A percentile compares a stretch with the other conserved stretches of the same genome.
Conservation (phyloP, 2,329 filamentous ascomycete species). For the Cladosporium oxysporum region DNA sequence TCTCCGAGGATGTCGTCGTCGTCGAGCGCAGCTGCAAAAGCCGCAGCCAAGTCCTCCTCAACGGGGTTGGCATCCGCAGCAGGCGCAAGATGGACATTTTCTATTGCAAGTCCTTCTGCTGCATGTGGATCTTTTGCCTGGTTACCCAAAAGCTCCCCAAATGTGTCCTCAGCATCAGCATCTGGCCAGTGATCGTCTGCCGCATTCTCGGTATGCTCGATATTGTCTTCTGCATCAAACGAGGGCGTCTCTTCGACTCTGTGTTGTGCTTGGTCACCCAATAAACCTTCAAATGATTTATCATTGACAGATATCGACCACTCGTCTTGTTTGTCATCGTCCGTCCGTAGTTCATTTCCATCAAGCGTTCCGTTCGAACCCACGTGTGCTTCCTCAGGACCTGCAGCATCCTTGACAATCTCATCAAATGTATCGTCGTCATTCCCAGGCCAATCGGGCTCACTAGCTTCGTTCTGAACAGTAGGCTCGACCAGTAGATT, state of each 20-base stretch:
- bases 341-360: background rate
- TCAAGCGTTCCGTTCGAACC: background rate
- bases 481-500: background rate
- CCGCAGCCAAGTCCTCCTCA: constrained; percentile 70
- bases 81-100: background rate
- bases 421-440: constrained; percentile 27
- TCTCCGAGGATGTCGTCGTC: constrained; percentile 56
- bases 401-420: constrained; percentile 20
- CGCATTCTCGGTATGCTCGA: constrained; percentile 11
- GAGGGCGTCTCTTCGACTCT: background rate
- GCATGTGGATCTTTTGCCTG: constrained; percentile 10
- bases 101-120: constrained; percentile 17
- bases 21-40: constrained; percentile 80
- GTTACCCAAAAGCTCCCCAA: constrained; percentile 19
- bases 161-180: constrained; percentile 17
- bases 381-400: background rate
- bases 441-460: constrained; percentile 14
- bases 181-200: constrained; percentile 14
- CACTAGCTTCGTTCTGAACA: background rate
- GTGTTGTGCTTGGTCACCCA: background rate
- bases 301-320: constrained; percentile 23
- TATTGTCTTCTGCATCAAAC: background rate
- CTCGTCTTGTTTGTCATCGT: background rate
- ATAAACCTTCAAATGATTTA: background rate
- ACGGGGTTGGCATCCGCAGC: constrained; percentile 3